These are phyloP conservation scores for Chrysosporium queenslandicum DNA, from an alignment of 2,329 filamentous ascomycete genomes.

Conservation along the genomic window DNA sequence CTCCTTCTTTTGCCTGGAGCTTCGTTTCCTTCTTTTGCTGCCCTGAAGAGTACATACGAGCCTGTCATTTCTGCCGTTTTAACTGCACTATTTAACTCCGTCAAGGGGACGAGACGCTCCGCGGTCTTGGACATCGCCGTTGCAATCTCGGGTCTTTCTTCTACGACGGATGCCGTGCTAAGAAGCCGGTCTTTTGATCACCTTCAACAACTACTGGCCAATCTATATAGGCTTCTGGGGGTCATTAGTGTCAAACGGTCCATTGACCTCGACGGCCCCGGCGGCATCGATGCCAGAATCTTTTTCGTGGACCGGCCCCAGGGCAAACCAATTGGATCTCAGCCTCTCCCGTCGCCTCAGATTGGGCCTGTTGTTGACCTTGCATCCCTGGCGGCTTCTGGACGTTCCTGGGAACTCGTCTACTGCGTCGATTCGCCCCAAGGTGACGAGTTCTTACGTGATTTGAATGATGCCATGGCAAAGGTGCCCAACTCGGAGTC, in stretches of 20 bases:
- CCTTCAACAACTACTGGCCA: slow-evolving; percentile 65
- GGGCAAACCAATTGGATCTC: slow-evolving; percentile 11
- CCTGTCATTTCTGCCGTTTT: slow-evolving; percentile 49
- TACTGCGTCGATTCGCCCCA: slow-evolving; percentile 57
- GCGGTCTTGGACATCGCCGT: slow-evolving; percentile 51
- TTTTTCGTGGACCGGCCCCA: slow-evolving; percentile 54
- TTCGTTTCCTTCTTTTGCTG: slow-evolving; percentile 44
- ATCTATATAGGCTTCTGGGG: slow-evolving; percentile 67
- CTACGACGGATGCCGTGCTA: slow-evolving; percentile 40
- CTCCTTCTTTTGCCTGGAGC: slow-evolving; percentile 54
- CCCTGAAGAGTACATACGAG: slow-evolving; percentile 52
- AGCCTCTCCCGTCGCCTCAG: background rate
- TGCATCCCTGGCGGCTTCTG: slow-evolving; percentile 43
- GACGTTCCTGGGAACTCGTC: slow-evolving; percentile 52
- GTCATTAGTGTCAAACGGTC: slow-evolving; percentile 56
- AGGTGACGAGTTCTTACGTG: slow-evolving; percentile 49
- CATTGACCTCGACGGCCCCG: slow-evolving; percentile 54
- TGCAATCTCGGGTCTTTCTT: slow-evolving; percentile 51
- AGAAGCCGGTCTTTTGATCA: slow-evolving; percentile 53
- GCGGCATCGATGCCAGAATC: slow-evolving; percentile 66
- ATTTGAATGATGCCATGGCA: slow-evolving; percentile 23
- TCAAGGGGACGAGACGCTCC: slow-evolving; percentile 26
- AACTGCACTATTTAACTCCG: slow-evolving; percentile 36
- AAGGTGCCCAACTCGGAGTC: background rate
- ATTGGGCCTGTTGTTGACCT: slow-evolving; percentile 34